Evolutionary conservation across 441 rosid genomes (phyloP).

Genomic region (Adansonia rubrostipa): DNA sequence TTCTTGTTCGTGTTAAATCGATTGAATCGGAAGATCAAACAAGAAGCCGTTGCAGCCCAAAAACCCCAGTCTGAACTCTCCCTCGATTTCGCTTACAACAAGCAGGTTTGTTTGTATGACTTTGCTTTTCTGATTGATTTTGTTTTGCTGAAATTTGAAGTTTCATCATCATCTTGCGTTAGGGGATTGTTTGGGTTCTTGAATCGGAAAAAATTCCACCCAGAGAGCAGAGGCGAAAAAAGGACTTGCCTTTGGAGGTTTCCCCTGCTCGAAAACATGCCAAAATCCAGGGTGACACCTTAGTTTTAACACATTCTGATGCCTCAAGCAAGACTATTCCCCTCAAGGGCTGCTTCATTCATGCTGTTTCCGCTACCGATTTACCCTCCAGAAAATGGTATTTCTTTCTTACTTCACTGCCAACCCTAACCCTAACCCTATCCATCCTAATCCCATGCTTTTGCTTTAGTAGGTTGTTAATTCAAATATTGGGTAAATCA

Average conservation of each 20-base stretch:
- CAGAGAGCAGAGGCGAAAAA: slow-evolving; percentile 65
- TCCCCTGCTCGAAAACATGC: slow-evolving; percentile 62
- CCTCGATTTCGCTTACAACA: slow-evolving; percentile 46
- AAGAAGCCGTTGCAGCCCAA: slow-evolving; percentile 21
- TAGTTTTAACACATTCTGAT: slow-evolving; percentile 59
- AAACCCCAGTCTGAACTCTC: slow-evolving; percentile 43
- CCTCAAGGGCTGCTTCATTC: slow-evolving; percentile 62
- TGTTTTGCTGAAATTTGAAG: background rate
- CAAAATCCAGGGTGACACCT: slow-evolving; percentile 53
- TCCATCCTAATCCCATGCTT: background rate
- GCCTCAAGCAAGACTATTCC: slow-evolving; percentile 49
- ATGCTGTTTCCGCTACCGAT: slow-evolving; percentile 81
- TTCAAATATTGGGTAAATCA: background rate
- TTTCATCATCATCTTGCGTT: slow-evolving; percentile 13
- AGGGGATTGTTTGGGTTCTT: slow-evolving; percentile 87
- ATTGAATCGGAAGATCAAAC: slow-evolving; percentile 48
- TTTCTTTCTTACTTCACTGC: background rate
- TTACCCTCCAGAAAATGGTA: slow-evolving; percentile 85
- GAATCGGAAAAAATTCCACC: slow-evolving; percentile 65
- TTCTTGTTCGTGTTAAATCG: slow-evolving; percentile 46
- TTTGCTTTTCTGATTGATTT: background rate
- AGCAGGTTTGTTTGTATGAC: slow-evolving; percentile 61
- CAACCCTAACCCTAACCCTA: background rate
- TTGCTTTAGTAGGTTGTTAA: background rate
- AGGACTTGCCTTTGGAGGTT: slow-evolving; percentile 57